phyloP scores from a whole-genome alignment of 2,329 filamentous ascomycete species.

The Samsoniella hepiali region DNA sequence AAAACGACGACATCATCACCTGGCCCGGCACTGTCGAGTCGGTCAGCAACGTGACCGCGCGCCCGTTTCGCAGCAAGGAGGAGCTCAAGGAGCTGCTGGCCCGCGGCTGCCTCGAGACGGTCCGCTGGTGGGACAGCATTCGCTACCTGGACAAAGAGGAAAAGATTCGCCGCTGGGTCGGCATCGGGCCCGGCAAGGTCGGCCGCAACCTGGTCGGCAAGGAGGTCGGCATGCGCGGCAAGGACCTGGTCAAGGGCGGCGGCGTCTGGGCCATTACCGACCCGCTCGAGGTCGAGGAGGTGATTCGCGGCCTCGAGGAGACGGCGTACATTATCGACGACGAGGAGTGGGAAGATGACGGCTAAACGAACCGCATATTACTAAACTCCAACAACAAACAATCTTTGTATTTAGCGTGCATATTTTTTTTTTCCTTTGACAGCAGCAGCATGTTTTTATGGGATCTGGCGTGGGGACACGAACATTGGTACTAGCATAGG shows the following conservation, averaged over 20 bases:
- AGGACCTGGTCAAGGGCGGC: conserved; percentile 77
- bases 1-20: conserved; percentile 62
- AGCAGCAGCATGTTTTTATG: background rate
- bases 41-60: conserved; percentile 80
- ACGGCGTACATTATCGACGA: conserved; percentile 54
- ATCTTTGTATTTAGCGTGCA: conserved; percentile 16
- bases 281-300: conserved; percentile 70
- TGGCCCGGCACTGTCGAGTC: conserved; percentile 76
- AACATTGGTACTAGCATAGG: background rate
- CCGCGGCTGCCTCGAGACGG: conserved; percentile 83
- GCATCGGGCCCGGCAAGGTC: conserved; percentile 90
- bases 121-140: conserved; percentile 92
- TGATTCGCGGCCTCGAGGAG: conserved; percentile 62
- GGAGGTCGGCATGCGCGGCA: conserved; percentile 82
- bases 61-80: conserved; percentile 69
- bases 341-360: conserved; percentile 34
- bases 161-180: conserved; percentile 80
- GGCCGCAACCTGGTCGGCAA: conserved; percentile 91
- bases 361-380: background rate
- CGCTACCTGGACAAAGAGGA: conserved; percentile 81
- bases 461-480: background rate
- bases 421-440: background rate
- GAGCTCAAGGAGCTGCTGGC: conserved; percentile 78
- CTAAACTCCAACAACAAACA: background rate
- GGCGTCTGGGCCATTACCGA: conserved; percentile 91